Evolutionary conservation across 225 moss, liverwort and hornwort genomes (phyloP), one percentile per base, ranked within the genome.

Genomic region (Asterella californica): DNA sequence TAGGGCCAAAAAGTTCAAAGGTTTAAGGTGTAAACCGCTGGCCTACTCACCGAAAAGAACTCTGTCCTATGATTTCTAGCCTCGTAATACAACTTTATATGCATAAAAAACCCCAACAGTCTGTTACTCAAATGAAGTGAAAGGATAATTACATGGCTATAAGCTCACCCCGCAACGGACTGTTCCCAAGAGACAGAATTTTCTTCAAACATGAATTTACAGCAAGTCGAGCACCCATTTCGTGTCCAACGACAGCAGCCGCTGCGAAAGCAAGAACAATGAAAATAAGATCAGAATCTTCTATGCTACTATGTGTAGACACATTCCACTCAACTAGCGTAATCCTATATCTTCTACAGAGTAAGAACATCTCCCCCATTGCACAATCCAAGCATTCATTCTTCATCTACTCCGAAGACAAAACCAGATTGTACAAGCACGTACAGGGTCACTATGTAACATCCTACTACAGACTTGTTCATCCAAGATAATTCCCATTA

Each of bases 151-250:
- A 87, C 87, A 87, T 87, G 77, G 87, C 82, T 76, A 87, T 74
- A 68, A 87, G 84, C 84, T 84, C 87, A 84, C 82, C 87, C 24
- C 63, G 84, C 77, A 87, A n/a, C 30, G 84, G 84, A 82, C 87
- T 84, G 66, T 79, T 80, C 64, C 82, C 82, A 25, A 84, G 53
- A 12, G 84, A 47, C 6, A 87, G 77, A 33, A 87, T 80, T 45
- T 50, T 84, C 81, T 84, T 80, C 79, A 76, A 77, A 57, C 82
- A 84, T 10, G 55, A 60, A 45, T 80, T 29, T 37, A 33, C 73
- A 6, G 84, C 80, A 21, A 70, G 4, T 68, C 63, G 57, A 32
- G 25, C 29, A 19, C 82, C 87, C 47, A 82, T 0, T 25, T 80
- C 70, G 34, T 79, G 53, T 46, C 84, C 87, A 22, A 74, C 9